These are phyloP conservation scores for Escovopsis sp. DNA, from an alignment of 2,329 filamentous ascomycete species.

Conservation along the genomic window DNA sequence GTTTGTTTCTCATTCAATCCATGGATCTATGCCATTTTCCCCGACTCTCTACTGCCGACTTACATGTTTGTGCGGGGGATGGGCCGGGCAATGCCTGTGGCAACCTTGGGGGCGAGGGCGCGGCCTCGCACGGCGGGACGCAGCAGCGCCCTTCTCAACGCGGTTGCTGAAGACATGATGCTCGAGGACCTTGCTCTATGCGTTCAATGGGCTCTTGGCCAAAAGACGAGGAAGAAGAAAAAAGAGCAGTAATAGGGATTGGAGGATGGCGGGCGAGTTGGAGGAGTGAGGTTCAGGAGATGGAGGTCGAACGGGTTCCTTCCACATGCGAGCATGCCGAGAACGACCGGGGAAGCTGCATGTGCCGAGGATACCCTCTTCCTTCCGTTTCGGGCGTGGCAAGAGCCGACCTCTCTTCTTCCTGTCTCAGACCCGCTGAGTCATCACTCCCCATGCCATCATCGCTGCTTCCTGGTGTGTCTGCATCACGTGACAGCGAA, in stretches of 20 bases:
- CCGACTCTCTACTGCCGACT: constrained; percentile 2
- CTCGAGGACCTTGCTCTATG: background rate
- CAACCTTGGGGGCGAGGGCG: constrained; percentile 17
- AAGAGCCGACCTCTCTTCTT: too few species aligned
- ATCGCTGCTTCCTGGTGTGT: too few species aligned
- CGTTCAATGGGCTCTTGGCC: background rate
- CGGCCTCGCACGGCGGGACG: constrained; percentile 36
- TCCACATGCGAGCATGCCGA: too few species aligned
- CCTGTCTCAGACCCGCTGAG: too few species aligned
- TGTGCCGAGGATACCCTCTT: too few species aligned
- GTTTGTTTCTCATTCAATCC: too few species aligned
- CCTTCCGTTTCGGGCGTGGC: too few species aligned
- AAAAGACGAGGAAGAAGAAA: background rate
- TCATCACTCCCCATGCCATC: too few species aligned
- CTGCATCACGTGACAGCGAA: too few species aligned
- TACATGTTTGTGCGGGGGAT: constrained; percentile 14
- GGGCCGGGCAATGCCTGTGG: constrained; percentile 12
- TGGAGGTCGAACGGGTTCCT: background rate
- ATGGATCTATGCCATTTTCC: background rate
- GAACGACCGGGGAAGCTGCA: too few species aligned
- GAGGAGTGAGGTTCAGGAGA: background rate
- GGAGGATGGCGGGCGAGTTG: background rate
- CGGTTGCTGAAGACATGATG: constrained; percentile 29
- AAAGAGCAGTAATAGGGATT: background rate
- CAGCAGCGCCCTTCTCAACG: constrained; percentile 25